These are phyloP conservation scores for Elymus sibiricus DNA, from an alignment of 176 grass and related monocot genomes.

Conservation along the genomic window DNA sequence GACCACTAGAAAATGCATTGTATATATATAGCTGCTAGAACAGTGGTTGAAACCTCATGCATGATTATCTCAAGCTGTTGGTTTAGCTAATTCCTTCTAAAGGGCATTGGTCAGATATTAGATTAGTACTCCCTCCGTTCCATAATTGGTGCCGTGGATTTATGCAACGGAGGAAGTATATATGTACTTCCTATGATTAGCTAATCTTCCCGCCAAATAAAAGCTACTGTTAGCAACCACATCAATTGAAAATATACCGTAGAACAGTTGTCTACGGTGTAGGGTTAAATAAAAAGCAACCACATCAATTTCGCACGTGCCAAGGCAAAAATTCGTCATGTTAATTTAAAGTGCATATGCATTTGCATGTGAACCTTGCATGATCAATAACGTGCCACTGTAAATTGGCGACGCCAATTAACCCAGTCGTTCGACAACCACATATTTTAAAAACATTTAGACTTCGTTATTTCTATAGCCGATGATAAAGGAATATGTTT, in stretches of 20 bases:
- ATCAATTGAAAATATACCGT: background rate
- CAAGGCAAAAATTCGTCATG: background rate
- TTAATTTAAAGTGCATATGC: background rate
- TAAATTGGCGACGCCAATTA: too few relatives aligned
- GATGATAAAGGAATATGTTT: too few relatives aligned
- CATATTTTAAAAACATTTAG: too few relatives aligned
- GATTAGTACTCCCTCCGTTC: background rate
- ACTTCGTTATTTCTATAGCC: too few relatives aligned
- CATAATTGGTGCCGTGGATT: too few relatives aligned
- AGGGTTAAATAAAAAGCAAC: too few relatives aligned
- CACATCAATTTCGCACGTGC: background rate
- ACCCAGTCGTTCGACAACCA: too few relatives aligned
- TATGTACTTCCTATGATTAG: background rate
- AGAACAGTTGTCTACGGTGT: too few relatives aligned
- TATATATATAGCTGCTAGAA: background rate
- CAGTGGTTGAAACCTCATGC: conserved; percentile 25
- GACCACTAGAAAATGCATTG: background rate
- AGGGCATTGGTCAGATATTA: background rate
- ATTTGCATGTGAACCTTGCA: background rate
- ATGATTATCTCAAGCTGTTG: conserved; percentile 18
- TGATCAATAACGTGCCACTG: background rate
- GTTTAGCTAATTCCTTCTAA: background rate
- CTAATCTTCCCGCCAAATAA: too few relatives aligned
- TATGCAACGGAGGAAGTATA: background rate
- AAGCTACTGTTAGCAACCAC: background rate